A percentile compares a stretch with the other conserved stretches of the same genome.
These are phyloP conservation scores for Nemophila menziesii DNA, from an alignment of 257 asterid species.

Conservation along the genomic window DNA sequence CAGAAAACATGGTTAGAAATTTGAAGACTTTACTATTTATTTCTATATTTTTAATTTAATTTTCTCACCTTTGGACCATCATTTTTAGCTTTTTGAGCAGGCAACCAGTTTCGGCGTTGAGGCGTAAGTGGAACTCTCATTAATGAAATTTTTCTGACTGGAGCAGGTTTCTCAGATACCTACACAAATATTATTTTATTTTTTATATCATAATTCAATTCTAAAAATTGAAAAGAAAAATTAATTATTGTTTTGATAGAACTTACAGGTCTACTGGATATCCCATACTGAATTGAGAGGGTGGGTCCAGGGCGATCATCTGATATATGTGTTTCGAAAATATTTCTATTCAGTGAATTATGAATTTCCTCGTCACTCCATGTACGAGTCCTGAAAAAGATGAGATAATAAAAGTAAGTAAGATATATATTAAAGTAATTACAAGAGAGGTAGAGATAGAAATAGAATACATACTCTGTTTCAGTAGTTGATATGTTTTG, in stretches of 20 bases:
- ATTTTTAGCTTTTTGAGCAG: slow-evolving; percentile 8
- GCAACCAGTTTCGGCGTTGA: slow-evolving; percentile 6
- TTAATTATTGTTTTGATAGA: neutral
- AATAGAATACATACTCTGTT: too few relatives aligned
- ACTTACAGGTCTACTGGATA: slow-evolving; percentile 27
- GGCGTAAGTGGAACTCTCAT: slow-evolving; percentile 12
- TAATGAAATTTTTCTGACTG: slow-evolving; percentile 2
- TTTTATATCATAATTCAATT: too few relatives aligned
- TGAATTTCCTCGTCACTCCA: slow-evolving; percentile 2
- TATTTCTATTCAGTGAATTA: slow-evolving; percentile 7
- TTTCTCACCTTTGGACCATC: slow-evolving; percentile 26
- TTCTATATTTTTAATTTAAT: neutral
- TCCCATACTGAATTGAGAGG: slow-evolving; percentile 18
- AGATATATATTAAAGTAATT: too few relatives aligned
- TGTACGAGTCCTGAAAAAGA: slow-evolving; percentile 12
- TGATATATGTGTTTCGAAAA: slow-evolving; percentile 14
- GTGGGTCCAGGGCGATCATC: slow-evolving; percentile 1
- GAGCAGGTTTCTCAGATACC: slow-evolving; percentile 19
- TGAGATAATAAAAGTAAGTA: too few relatives aligned
- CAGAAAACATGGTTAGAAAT: neutral
- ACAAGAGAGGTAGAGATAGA: neutral
- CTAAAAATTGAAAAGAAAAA: too few relatives aligned
- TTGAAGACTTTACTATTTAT: neutral
- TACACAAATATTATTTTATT: too few relatives aligned
- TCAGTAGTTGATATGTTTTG: neutral